phyloP scores from a whole-genome alignment of 345 rosid genomes.

The Bruguiera sexangula region DNA sequence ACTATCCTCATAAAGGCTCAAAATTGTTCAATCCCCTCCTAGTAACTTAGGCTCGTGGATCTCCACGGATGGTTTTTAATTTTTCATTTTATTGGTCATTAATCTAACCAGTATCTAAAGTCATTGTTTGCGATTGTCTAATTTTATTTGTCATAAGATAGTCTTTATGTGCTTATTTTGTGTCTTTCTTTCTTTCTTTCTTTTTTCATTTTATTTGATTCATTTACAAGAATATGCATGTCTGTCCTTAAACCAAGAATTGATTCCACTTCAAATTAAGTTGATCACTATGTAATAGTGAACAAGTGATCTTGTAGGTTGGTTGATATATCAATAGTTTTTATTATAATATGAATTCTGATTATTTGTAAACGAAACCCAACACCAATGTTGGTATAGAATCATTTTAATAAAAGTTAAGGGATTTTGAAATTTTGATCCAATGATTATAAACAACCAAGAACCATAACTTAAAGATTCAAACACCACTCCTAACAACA shows the following conservation, averaged over 20 bases:
- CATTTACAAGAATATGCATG: too few species aligned
- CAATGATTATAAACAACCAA: too few species aligned
- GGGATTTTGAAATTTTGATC: too few species aligned
- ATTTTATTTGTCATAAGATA: slow-evolving; percentile 9
- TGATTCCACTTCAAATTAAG: background rate
- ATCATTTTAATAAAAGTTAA: too few species aligned
- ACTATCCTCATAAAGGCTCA: slow-evolving; percentile 17
- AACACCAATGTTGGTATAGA: too few species aligned
- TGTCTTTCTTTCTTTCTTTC: background rate
- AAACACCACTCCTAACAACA: too few species aligned
- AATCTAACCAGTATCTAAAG: slow-evolving; percentile 26
- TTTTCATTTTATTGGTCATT: slow-evolving; percentile 5
- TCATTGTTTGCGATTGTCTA: background rate
- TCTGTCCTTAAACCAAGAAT: background rate
- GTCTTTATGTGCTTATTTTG: background rate
- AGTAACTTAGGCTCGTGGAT: slow-evolving; percentile 10
- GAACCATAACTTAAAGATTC: too few species aligned
- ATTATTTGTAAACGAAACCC: too few species aligned
- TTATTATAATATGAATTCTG: background rate
- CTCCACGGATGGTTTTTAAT: slow-evolving; percentile 12
- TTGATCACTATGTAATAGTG: slow-evolving; percentile 6
- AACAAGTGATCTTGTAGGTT: background rate
- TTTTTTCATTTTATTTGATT: background rate
- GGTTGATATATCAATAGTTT: slow-evolving; percentile 13
- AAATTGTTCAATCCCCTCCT: slow-evolving; percentile 16